Percentiles rank a stretch among this genome's conserved stretches.
Conservation (phyloP, 1,284 basidiomycete genomes). For the Bondarzewia mesenterica region DNA sequence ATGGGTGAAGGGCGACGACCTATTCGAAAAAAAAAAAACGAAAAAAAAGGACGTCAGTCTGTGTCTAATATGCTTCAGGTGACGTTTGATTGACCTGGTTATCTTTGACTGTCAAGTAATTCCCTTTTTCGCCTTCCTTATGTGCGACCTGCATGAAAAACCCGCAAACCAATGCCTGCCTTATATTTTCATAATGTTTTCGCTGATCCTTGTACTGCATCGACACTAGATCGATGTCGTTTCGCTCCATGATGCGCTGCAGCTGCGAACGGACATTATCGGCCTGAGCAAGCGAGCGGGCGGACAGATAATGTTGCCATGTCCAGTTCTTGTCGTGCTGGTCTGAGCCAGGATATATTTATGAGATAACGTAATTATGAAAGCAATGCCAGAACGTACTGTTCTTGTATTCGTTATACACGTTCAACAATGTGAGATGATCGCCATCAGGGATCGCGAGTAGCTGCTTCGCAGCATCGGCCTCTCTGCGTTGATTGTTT, state of each 20-base stretch:
- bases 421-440: conserved; percentile 91
- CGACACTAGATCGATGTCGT: conserved; percentile 77
- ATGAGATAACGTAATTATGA: conserved; percentile 5
- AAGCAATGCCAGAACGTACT: conserved; percentile 40
- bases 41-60: neutral
- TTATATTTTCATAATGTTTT: conserved; percentile 75
- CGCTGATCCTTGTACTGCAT: conserved; percentile 57
- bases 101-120: conserved; percentile 88
- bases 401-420: conserved; percentile 88
- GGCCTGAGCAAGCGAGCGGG: conserved; percentile 81
- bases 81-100: conserved; percentile 70
- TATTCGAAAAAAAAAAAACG: conserved; percentile 26
- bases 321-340: conserved; percentile 81
- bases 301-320: conserved; percentile 88
- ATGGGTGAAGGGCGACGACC: conserved; percentile 91
- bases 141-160: conserved; percentile 99
- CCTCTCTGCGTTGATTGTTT: conserved; percentile 80
- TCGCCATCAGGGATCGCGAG: conserved; percentile 93
- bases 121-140: conserved; percentile 87
- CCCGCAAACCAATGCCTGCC: conserved; percentile 82
- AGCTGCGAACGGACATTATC: conserved; percentile 95
- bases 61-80: too few species aligned
- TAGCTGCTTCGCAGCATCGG: conserved; percentile 86
- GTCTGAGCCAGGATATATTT: conserved; percentile 42
- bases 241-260: conserved; percentile 91